A percentile compares a stretch with the other conserved stretches of the same genome.
Conservation (phyloP, 2,329 filamentous ascomycete species). For the Sporothrix brunneoviolacea region DNA sequence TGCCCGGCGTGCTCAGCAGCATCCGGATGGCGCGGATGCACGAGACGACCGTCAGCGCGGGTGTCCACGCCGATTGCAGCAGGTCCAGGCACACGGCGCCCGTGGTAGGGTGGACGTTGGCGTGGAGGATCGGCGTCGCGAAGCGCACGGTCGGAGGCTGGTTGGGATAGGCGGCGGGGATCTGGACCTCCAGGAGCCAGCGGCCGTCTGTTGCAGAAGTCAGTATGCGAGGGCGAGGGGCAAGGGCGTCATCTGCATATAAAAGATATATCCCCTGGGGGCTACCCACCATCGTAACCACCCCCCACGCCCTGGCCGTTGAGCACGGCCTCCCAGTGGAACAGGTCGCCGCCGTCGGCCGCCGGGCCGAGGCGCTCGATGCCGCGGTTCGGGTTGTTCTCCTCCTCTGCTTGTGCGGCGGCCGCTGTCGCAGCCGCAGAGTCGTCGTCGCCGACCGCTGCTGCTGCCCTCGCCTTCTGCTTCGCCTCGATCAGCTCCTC, state of each 20-base stretch:
- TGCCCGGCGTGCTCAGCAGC: constrained; percentile 61
- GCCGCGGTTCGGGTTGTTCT: constrained; percentile 27
- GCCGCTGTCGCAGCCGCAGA: not conserved
- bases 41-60: constrained; percentile 73
- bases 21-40: constrained; percentile 67
- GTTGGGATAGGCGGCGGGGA: constrained; percentile 74
- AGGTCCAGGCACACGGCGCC: constrained; percentile 95
- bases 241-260: too few species aligned
- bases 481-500: constrained; percentile 21
- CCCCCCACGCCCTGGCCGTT: constrained; percentile 49
- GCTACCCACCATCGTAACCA: constrained; percentile 48
- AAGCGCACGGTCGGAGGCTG: constrained; percentile 73
- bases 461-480: not conserved
- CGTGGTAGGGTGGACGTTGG: constrained; percentile 63
- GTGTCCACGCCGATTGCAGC: constrained; percentile 72
- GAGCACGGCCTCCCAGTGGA: constrained; percentile 54
- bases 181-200: constrained; percentile 72
- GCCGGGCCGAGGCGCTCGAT: constrained; percentile 54
- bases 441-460: not conserved
- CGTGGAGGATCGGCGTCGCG: constrained; percentile 76
- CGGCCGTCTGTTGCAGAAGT: constrained; percentile 49
- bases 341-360: constrained; percentile 43
- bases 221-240: too few species aligned
- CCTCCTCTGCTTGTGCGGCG: not conserved
- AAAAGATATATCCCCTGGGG: too few species aligned